Evolutionary conservation across 176 grass and related monocot species (phyloP).

Genomic region (Tuctoria greenei): DNA sequence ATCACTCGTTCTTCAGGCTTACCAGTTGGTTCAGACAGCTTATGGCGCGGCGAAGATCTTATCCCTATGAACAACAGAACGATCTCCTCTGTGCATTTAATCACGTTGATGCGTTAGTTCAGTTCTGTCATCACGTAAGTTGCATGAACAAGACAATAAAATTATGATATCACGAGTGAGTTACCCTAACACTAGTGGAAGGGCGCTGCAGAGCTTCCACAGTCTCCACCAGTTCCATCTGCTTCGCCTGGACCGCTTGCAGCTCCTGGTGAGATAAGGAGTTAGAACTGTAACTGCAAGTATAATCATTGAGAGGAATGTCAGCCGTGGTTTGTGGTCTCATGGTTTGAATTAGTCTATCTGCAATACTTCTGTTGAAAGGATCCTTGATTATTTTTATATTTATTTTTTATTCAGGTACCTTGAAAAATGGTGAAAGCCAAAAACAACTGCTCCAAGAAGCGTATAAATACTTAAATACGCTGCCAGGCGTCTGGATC

Average conservation of each 20-base stretch:
- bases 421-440: background rate
- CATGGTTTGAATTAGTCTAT: background rate
- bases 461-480: background rate
- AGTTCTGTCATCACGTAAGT: background rate
- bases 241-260: conserved; percentile 47
- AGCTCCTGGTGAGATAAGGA: conserved; percentile 41
- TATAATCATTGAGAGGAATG: background rate
- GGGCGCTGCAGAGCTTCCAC: conserved; percentile 44
- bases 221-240: conserved; percentile 55
- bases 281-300: conserved; percentile 12
- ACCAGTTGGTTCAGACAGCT: background rate
- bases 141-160: background rate
- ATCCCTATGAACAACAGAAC: conserved; percentile 54
- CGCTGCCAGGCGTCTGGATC: background rate
- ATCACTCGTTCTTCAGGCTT: background rate
- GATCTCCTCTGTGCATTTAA: conserved; percentile 49
- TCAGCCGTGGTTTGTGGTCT: background rate
- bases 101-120: background rate
- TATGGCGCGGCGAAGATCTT: background rate
- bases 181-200: conserved; percentile 53
- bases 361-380: background rate
- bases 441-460: background rate
- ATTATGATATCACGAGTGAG: background rate
- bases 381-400: background rate
- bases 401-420: background rate